phyloP scores from a whole-genome alignment of 768 basidiomycete species.

The Austroboletus eburneus region DNA sequence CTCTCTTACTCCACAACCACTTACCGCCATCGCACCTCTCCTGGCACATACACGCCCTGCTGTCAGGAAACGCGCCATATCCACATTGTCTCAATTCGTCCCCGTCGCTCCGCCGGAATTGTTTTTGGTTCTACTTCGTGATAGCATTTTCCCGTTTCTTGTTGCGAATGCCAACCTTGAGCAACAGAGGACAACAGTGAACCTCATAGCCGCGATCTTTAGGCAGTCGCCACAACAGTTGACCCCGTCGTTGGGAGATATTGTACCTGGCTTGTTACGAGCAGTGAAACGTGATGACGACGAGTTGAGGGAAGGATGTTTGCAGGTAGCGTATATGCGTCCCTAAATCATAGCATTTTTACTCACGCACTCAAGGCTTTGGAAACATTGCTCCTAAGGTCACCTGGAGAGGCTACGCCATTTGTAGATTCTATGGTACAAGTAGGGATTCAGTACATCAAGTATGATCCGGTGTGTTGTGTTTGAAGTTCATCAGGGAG shows the following conservation, averaged over 20 bases:
- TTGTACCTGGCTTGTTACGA: constrained; percentile 69
- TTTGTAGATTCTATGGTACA: constrained; percentile 68
- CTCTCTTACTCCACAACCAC: constrained; percentile 52
- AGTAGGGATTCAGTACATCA: constrained; percentile 73
- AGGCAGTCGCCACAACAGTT: constrained; percentile 69
- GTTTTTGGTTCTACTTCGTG: constrained; percentile 57
- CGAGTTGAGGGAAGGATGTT: constrained; percentile 73
- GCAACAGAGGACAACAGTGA: constrained; percentile 72
- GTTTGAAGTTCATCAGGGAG: neutral
- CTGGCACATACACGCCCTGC: constrained; percentile 75
- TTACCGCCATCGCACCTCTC: constrained; percentile 65
- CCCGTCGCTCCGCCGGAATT: constrained; percentile 62
- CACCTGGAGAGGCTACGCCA: constrained; percentile 76
- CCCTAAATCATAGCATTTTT: neutral
- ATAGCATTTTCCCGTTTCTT: constrained; percentile 59
- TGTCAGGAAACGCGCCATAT: constrained; percentile 89
- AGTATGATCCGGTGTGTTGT: constrained; percentile 78
- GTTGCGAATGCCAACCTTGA: constrained; percentile 50
- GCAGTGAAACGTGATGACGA: constrained; percentile 74
- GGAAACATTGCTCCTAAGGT: constrained; percentile 79
- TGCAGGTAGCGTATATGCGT: constrained; percentile 51
- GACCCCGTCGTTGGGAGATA: constrained; percentile 51
- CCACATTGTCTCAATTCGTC: constrained; percentile 80
- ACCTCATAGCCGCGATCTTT: constrained; percentile 75
- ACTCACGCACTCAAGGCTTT: constrained; percentile 47